phyloP scores from a whole-genome alignment of 495 filamentous ascomycete species.

The Tuber magnatum region DNA sequence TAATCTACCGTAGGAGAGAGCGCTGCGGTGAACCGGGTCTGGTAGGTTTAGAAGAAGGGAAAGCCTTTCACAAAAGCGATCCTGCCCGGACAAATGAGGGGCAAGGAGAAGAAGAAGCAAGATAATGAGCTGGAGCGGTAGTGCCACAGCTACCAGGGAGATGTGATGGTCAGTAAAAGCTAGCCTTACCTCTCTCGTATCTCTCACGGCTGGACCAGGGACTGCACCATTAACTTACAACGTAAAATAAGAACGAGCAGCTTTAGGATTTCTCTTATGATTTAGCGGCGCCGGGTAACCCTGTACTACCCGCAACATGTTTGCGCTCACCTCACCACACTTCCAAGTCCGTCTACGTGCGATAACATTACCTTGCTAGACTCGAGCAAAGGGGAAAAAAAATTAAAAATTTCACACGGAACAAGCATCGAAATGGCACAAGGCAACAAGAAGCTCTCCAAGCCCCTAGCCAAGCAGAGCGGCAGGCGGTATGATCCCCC shows the following conservation, averaged over 20 bases:
- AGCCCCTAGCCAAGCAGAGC: slow-evolving; percentile 19
- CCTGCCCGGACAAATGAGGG: background rate
- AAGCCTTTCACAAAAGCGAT: background rate
- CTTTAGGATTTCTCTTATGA: background rate
- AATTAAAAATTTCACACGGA: background rate
- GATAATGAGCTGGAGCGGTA: background rate
- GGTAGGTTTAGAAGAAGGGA: background rate
- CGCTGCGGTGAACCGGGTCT: background rate
- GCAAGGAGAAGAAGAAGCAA: background rate
- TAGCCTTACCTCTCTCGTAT: background rate
- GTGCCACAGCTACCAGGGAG: background rate
- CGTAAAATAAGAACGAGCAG: background rate
- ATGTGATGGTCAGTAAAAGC: background rate
- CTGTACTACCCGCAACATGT: slow-evolving; percentile 10
- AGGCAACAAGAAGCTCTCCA: slow-evolving; percentile 29
- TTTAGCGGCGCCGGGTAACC: slow-evolving; percentile 26
- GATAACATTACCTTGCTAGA: background rate
- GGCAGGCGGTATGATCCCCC: slow-evolving; percentile 22
- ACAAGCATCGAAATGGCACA: slow-evolving; percentile 27
- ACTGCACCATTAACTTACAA: background rate
- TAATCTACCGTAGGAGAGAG: background rate
- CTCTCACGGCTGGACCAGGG: background rate
- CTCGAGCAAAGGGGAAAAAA: background rate
- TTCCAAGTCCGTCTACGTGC: background rate
- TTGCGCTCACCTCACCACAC: slow-evolving; percentile 10